Evolutionary conservation across 2,329 filamentous ascomycete genomes (phyloP), one percentile per base, ranked within the genome.

Genomic region (Decorospora gaudefroyi): DNA sequence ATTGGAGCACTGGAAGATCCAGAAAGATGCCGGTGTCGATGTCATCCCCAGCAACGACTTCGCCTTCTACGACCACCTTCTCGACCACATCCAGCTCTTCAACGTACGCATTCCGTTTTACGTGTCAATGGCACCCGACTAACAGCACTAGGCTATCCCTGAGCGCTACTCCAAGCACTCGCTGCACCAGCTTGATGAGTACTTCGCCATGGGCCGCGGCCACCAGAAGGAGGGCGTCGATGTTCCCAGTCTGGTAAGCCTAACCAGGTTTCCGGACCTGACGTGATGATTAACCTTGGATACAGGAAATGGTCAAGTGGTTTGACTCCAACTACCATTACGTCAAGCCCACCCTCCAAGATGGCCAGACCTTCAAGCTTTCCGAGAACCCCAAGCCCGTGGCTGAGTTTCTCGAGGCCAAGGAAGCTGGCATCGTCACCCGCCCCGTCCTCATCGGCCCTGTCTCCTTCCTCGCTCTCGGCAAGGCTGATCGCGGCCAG

Each of bases 251-350:
- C 80, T 96, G 76, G 79, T 82, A 74, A 66, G 77, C 51, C 17
- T 15, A 35, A 6, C 29, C 29, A 42, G 16, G 21, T 21, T 28
- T 21, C 12, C 4, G 9, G 21, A 19, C 11, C 10, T 17, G 17
- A 17, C 17, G 6, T 6, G 6, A 7, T 2, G 3, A 33, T 62
- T 71, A 61, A 75, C 52, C 35, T 21, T 31, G n/a, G 27, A 13
- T 35, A 19, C 48, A 80, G 79, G 93, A 99, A 83, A 99, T 99
- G 93, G 93, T 99, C 68, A 99, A 99, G 83, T 99, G 93, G 93
- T 99, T 99, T 73, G 93, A 99, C 83, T 96, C 90, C 60, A 99
- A 99, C 87, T 99, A 99, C 86, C 93, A 97, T 84, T 99, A 99
- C 76, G 93, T 97, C 79, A 97, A 97, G 86, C 93, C 93, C 57